Conservation (phyloP, 768 basidiomycete species). For the Leucocoprinus sp. region DNA sequence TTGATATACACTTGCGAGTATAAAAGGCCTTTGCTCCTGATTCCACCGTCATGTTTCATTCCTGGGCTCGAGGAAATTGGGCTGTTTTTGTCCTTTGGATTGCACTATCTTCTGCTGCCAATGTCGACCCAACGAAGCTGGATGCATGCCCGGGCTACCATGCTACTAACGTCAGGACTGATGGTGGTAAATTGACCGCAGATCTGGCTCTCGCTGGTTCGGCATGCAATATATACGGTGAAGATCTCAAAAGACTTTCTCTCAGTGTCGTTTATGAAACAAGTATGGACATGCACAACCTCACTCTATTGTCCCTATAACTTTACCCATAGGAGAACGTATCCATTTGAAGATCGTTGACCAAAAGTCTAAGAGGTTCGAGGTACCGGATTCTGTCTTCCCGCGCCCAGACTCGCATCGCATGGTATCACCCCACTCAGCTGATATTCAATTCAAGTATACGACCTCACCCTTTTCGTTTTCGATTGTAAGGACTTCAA, state of each 20-base stretch:
- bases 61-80: not conserved
- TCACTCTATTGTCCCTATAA: not conserved
- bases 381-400: slow-evolving; percentile 55
- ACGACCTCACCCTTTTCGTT: slow-evolving; percentile 55
- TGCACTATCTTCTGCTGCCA: slow-evolving; percentile 7
- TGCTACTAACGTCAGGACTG: slow-evolving; percentile 33
- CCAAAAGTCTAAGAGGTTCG: slow-evolving; percentile 40
- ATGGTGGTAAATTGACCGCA: slow-evolving; percentile 36
- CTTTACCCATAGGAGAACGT: slow-evolving; percentile 32
- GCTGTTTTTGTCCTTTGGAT: not conserved
- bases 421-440: slow-evolving; percentile 20
- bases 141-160: slow-evolving; percentile 58
- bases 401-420: slow-evolving; percentile 38
- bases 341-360: slow-evolving; percentile 62
- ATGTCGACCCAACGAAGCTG: slow-evolving; percentile 28
- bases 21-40: too few species aligned
- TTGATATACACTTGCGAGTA: too few species aligned
- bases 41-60: slow-evolving; percentile 1
- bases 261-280: slow-evolving; percentile 55
- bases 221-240: slow-evolving; percentile 54
- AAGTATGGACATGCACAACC: slow-evolving; percentile 20
- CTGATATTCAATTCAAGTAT: slow-evolving; percentile 52
- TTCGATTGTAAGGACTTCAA: slow-evolving; percentile 39
- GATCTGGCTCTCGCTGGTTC: slow-evolving; percentile 41
- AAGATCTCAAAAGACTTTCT: slow-evolving; percentile 38